A percentile compares a stretch with the other conserved stretches of the same genome.
Evolutionary conservation across 148 eudicot species (phyloP).

Genomic region (Beta vulgaris): DNA sequence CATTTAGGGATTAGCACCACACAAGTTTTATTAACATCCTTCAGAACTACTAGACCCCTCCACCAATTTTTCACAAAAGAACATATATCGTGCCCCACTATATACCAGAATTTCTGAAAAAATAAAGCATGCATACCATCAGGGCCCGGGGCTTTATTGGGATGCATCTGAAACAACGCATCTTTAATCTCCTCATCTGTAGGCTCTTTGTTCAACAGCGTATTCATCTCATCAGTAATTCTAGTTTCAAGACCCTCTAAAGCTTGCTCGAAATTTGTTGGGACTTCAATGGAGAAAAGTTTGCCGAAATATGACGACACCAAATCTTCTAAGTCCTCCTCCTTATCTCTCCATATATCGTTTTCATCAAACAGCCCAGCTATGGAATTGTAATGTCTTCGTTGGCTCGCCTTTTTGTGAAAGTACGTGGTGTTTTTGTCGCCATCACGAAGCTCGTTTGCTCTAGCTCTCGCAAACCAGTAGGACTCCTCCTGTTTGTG

Average conservation of each 20-base stretch:
- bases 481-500: background rate
- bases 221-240: background rate
- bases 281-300: background rate
- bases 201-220: background rate
- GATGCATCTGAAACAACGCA: background rate
- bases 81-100: background rate
- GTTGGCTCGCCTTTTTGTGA: background rate
- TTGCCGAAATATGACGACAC: background rate
- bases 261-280: background rate
- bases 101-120: background rate
- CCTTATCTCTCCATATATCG: background rate
- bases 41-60: background rate
- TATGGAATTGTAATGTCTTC: background rate
- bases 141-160: background rate
- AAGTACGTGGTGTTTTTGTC: slow-evolving; percentile 3
- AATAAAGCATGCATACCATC: slow-evolving; percentile 9
- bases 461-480: background rate
- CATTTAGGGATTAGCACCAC: background rate
- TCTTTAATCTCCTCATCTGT: background rate
- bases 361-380: background rate
- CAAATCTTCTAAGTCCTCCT: background rate
- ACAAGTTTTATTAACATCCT: background rate
- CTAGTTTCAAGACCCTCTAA: background rate
- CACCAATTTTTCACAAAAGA: background rate
- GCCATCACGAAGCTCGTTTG: background rate